A percentile compares a stretch with the other conserved stretches of the same genome.
Evolutionary conservation across 192 early-diverging fungal genomes (phyloP).

Genomic region (Phycomyces nitens): DNA sequence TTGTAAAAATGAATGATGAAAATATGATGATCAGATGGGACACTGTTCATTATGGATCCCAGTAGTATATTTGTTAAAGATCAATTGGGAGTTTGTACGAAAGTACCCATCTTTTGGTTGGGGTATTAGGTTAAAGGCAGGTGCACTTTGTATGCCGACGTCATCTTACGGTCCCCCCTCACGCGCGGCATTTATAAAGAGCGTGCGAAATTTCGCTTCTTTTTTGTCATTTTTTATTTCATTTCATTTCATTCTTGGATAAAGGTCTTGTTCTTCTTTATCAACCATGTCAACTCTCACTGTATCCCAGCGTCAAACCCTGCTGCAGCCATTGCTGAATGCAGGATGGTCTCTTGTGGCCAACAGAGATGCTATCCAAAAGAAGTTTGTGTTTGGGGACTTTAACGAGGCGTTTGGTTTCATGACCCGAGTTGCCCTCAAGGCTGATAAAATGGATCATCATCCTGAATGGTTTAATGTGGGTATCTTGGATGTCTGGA

Average conservation of each 20-base stretch:
- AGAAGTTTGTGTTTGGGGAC: conserved; percentile 73
- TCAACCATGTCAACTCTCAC: conserved; percentile 36
- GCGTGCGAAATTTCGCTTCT: no score
- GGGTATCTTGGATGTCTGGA: conserved; percentile 17
- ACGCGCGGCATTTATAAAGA: no score
- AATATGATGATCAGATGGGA: no score
- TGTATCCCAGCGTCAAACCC: conserved; percentile 33
- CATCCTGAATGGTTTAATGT: conserved; percentile 95
- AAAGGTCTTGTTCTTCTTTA: background rate
- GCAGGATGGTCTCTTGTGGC: conserved; percentile 59
- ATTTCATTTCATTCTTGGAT: no score
- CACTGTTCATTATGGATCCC: no score
- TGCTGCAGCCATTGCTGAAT: conserved; percentile 35
- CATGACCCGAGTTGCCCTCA: conserved; percentile 88
- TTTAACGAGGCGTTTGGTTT: conserved; percentile 92
- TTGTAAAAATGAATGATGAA: no score
- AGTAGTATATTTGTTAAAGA: no score
- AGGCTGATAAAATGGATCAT: conserved; percentile 90
- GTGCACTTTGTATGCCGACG: background rate
- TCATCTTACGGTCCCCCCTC: no score
- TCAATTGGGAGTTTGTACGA: background rate
- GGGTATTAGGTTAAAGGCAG: background rate
- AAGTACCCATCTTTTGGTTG: no score
- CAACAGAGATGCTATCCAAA: conserved; percentile 69
- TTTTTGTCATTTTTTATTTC: no score